These are phyloP conservation scores for Aspergillus sclerotioniger DNA, from an alignment of 495 filamentous ascomycete species.

Conservation along the genomic window DNA sequence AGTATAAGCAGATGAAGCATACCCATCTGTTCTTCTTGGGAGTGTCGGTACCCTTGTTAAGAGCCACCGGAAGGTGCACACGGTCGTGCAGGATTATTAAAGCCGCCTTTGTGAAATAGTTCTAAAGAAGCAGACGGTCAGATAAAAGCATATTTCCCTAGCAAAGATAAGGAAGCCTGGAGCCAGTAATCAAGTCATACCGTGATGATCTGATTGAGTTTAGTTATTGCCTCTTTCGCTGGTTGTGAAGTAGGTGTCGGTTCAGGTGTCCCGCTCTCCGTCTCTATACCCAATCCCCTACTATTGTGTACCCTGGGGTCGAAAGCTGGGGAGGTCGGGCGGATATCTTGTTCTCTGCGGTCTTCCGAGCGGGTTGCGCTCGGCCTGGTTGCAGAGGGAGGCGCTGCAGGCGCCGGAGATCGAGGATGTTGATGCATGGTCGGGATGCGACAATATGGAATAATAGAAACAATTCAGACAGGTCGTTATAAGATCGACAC, in stretches of 20 bases:
- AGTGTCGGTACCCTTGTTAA: constrained; percentile 55
- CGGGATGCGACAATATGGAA: neutral
- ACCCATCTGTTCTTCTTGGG: constrained; percentile 91
- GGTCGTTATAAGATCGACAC: constrained; percentile 7
- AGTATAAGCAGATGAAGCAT: constrained; percentile 37
- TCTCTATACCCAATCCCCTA: constrained; percentile 41
- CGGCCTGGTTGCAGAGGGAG: constrained; percentile 63
- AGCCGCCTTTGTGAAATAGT: constrained; percentile 87
- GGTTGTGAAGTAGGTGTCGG: constrained; percentile 37
- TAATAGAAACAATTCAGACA: constrained; percentile 18
- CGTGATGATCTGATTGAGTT: constrained; percentile 88
- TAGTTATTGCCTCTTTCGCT: constrained; percentile 61
- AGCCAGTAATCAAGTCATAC: constrained; percentile 41
- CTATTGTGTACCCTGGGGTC: constrained; percentile 38
- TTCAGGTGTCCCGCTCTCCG: constrained; percentile 41
- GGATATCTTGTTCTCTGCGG: constrained; percentile 58
- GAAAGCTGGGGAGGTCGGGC: constrained; percentile 31
- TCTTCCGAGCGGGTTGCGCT: constrained; percentile 70
- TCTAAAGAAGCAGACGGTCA: constrained; percentile 49
- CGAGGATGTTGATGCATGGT: constrained; percentile 84
- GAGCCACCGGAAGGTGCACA: constrained; percentile 62
- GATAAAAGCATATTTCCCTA: constrained; percentile 2
- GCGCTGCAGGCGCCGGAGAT: constrained; percentile 62
- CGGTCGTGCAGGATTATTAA: constrained; percentile 81
- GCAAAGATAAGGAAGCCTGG: constrained; percentile 1